Base-by-base conservation (phyloP, 2,329 filamentous ascomycete genomes). In the Claviceps maximensis region DNA sequence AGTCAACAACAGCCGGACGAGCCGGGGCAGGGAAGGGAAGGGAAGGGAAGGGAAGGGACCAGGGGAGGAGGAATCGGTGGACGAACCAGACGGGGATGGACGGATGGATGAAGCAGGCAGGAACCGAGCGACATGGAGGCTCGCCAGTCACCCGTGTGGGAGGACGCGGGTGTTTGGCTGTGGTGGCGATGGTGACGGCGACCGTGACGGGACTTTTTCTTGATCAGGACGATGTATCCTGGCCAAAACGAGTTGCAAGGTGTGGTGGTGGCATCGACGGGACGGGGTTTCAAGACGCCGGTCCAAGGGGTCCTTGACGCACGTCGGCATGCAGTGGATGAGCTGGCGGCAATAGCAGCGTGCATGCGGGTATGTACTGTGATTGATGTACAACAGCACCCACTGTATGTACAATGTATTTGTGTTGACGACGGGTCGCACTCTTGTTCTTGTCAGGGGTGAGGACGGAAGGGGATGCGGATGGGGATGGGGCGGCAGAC, bases 251-350 rank as follows among this genome's bases (percentile, higher is more conserved):
- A 36, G 29, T 19, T 19, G 23, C 51, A 49, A 38, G 29, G 45
- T 47, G 52, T 29, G 52, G 38, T 29, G 49, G 50, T 46, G 49
- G 49, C 36, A 46, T 52, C 17, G 48, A 53, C 58, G 49, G 55
- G 48, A 53, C 58, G 49, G 55, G 59, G 67, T 68, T 69, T 69
- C 66, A 68, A 67, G 68, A 67, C 64, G 52, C 63, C 66, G 64
- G 62, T 62, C 65, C 64, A 40, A 65, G 65, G 65, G 64, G 69
- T 68, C 70, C 70, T 73, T n/a, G 73, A 72, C 71, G 71, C 65
- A 65, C 69, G 71, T 71, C 67, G 73, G 73, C 71, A 74, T 71
- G 66, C 41, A 19, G 19, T 31, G 21, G 9, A 45, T 36, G 17
- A 47, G 50, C 49, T 38, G 40, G 49, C 50, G 46, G 42, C 29